Conservation (phyloP, 2,329 filamentous ascomycete species). For the Endothia cerciana region DNA sequence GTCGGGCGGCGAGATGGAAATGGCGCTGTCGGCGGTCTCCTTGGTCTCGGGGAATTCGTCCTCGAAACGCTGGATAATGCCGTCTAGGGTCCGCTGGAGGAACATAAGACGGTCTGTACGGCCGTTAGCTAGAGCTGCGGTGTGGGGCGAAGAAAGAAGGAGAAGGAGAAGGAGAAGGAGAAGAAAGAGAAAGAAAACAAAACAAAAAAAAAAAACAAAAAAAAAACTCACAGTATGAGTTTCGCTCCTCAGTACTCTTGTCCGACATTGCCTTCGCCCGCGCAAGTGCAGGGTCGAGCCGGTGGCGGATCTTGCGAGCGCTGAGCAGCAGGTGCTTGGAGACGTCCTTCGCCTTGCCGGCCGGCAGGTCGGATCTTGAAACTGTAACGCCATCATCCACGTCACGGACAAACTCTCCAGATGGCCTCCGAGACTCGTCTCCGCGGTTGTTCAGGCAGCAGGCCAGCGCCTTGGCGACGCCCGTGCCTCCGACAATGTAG, state of each 20-base stretch:
- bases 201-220: not conserved
- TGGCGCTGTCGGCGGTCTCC: slow-evolving; percentile 40
- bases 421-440: slow-evolving; percentile 61
- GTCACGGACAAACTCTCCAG: slow-evolving; percentile 57
- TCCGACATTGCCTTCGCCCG: slow-evolving; percentile 70
- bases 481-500: slow-evolving; percentile 94
- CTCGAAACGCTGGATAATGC: slow-evolving; percentile 94
- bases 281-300: slow-evolving; percentile 81
- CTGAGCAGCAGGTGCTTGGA: slow-evolving; percentile 86
- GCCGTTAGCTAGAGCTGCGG: slow-evolving; percentile 32
- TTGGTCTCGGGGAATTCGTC: slow-evolving; percentile 93
- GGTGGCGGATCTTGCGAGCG: slow-evolving; percentile 83
- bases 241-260: slow-evolving; percentile 59
- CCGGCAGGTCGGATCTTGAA: slow-evolving; percentile 45
- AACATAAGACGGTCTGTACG: slow-evolving; percentile 74
- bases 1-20: slow-evolving; percentile 35
- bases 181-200: not conserved
- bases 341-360: slow-evolving; percentile 83
- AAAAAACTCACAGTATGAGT: slow-evolving; percentile 68
- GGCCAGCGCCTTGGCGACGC: slow-evolving; percentile 89
- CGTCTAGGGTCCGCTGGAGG: slow-evolving; percentile 83
- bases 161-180: not conserved
- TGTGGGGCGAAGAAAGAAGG: not conserved
- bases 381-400: slow-evolving; percentile 55
- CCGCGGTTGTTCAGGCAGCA: slow-evolving; percentile 86